Evolutionary conservation across 305 asterid species (phyloP), one percentile per base, ranked within the genome.

Genomic region (Fraxinus floribunda): DNA sequence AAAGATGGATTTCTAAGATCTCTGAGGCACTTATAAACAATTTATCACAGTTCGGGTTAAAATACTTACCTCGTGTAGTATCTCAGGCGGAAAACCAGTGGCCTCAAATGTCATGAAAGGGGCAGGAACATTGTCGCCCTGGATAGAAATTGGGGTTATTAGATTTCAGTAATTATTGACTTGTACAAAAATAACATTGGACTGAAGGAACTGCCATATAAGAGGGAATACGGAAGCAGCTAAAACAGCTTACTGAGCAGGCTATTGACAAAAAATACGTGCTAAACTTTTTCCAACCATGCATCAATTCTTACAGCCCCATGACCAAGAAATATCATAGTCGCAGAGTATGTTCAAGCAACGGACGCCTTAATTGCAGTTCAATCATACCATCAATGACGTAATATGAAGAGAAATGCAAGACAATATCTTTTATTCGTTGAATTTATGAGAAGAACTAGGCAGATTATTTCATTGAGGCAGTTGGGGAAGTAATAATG

Each of bases 81-180:
- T 81, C 84, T 94, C 98, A 57, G 94, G 96, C 3, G 99, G 99
- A 88, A 95, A 89, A 18, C 98, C 99, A 66, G 94, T 92, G 38
- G 91, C 94, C 60, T 94, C 99, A 87, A 95, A 95, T 35, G 98
- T 90, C 94, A 92, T 95, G 84, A 90, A 95, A 77, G 99, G 99
- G 83, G 94, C 89, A 72, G 99, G 99, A 83, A 95, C 92, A 87
- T 94, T 88, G 84, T 93, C 96, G 5, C 99, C 99, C 99, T 95
- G 86, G 49, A 82, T 73, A 83, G 85, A 10, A 81, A 82, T 57
- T 72, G 70, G 3, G 13, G 70, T 29, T 24, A 79, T 83, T 79
- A 82, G 82, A 15, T 15, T 11, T 84, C 75, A 66, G 76, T 44
- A 77, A 41, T 72, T 79, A 79, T 30, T 11, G 60, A 74, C 75